Conservation (phyloP, 2,329 filamentous ascomycete species). For the Claviceps quebecensis region DNA sequence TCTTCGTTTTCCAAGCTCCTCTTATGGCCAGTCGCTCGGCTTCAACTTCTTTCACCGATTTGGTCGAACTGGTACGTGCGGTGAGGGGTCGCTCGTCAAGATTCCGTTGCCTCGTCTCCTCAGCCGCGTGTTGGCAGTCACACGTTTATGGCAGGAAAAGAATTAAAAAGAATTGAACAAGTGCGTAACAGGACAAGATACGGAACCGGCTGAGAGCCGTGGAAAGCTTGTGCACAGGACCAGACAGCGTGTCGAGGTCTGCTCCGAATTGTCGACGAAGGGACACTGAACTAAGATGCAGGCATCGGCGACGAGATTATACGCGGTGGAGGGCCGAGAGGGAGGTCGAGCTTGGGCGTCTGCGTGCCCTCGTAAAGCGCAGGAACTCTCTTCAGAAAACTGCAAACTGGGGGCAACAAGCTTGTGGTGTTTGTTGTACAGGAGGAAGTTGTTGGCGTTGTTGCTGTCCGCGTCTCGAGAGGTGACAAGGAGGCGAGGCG, state of each 20-base stretch:
- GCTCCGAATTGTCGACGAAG: not conserved
- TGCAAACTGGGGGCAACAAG: not conserved
- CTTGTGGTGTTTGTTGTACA: not conserved
- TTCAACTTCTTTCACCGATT: not conserved
- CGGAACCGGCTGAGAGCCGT: not conserved
- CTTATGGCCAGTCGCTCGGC: not conserved
- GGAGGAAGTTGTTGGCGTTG: no score
- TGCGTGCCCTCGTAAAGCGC: not conserved
- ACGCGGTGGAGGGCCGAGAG: not conserved
- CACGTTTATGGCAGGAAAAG: not conserved
- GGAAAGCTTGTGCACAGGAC: not conserved
- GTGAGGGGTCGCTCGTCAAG: constrained; percentile 1
- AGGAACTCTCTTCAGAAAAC: not conserved
- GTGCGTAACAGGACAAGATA: not conserved
- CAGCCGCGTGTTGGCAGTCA: not conserved
- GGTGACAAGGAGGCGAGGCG: not conserved
- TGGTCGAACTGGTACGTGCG: not conserved
- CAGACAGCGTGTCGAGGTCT: not conserved
- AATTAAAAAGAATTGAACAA: not conserved
- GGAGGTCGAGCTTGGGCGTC: no score
- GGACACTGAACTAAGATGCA: not conserved
- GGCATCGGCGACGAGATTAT: not conserved
- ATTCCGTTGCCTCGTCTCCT: not conserved
- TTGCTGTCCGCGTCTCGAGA: not conserved
- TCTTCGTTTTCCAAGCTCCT: not conserved